Conservation (phyloP, 2,329 filamentous ascomycete species). For the Nigrograna mackinnonii region DNA sequence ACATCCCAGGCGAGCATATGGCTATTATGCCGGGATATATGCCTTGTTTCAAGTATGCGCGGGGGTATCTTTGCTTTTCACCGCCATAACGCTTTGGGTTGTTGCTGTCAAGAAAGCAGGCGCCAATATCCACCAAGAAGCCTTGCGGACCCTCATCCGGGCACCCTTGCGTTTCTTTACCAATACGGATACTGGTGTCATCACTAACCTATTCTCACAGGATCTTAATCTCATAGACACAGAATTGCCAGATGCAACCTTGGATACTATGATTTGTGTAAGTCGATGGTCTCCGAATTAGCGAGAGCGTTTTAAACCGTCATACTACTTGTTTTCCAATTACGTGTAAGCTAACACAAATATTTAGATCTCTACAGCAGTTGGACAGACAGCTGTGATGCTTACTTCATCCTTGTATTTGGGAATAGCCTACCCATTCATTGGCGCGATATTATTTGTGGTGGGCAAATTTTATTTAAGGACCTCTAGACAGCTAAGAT, state of each 20-base stretch:
- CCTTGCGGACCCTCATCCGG: conserved; percentile 48
- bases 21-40: no score
- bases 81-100: conserved; percentile 31
- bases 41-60: no score
- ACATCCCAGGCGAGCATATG: no score
- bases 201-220: conserved; percentile 47
- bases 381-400: conserved; percentile 12
- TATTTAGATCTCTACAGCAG: conserved; percentile 1
- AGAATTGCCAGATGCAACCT: conserved; percentile 32
- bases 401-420: no score
- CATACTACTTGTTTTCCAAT: no score
- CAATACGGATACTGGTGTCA: conserved; percentile 42
- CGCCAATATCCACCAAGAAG: conserved; percentile 46
- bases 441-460: no score
- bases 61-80: no score
- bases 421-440: no score
- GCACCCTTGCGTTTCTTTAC: conserved; percentile 39
- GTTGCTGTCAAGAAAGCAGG: conserved; percentile 31
- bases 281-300: not conserved
- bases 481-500: no score
- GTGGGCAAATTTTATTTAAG: no score
- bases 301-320: no score
- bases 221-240: conserved; percentile 49
- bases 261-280: conserved; percentile 6
- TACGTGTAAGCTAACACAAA: not conserved